Evolutionary conservation across 352 stramenopile genomes (phyloP).

Genomic region (Phytophthora brassicae): DNA sequence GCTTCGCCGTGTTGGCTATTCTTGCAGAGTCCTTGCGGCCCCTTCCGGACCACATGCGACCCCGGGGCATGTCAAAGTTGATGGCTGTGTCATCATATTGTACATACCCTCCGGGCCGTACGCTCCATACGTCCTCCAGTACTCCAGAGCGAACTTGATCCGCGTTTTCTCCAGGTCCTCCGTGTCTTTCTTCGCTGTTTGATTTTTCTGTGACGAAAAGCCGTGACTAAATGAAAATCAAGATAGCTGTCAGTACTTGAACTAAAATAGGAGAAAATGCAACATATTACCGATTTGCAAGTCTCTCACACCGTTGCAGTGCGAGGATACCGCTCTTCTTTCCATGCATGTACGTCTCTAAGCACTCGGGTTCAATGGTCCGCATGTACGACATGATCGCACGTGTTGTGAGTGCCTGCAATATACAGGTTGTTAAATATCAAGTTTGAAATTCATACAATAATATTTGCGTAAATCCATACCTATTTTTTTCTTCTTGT

Average conservation of each 20-base stretch:
- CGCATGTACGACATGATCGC: background rate
- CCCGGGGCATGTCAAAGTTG: conserved; percentile 1
- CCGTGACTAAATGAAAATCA: background rate
- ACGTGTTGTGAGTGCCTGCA: background rate
- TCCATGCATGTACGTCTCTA: background rate
- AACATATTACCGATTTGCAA: background rate
- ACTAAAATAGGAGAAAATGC: background rate
- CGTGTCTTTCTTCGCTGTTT: background rate
- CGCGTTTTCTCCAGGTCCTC: background rate
- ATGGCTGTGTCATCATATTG: conserved; percentile 1
- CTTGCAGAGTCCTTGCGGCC: background rate
- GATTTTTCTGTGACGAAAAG: background rate
- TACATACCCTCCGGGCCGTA: background rate
- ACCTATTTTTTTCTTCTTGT: background rate
- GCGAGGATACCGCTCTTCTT: background rate
- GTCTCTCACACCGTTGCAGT: background rate
- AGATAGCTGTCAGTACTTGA: no score
- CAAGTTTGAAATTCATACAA: background rate
- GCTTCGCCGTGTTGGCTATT: background rate
- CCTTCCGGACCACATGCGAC: background rate
- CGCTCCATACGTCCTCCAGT: background rate
- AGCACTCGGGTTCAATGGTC: background rate
- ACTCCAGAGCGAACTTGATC: background rate
- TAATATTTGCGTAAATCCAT: background rate
- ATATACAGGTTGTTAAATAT: background rate